Conservation (phyloP, 306 rosid species). For the Mimosa bimucronata region DNA sequence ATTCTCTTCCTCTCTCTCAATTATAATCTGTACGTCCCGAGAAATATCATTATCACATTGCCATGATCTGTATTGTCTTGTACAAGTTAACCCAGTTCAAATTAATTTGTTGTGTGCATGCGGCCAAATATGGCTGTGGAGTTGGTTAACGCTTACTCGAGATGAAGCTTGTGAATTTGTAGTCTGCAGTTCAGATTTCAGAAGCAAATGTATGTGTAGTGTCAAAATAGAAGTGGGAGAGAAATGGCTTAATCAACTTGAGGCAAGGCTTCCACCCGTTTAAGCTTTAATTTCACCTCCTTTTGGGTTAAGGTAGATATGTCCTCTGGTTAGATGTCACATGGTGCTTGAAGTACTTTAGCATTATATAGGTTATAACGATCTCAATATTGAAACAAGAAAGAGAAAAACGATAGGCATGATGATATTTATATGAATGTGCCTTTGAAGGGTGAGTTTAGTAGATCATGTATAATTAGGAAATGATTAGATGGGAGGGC, state of each 20-base stretch:
- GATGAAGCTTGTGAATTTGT: conserved; percentile 29
- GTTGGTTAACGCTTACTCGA: conserved; percentile 1
- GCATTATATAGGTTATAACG: neutral
- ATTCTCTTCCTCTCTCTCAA: neutral
- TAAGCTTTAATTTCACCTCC: conserved; percentile 32
- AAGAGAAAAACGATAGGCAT: conserved; percentile 33
- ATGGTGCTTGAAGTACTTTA: neutral
- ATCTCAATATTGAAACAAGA: conserved; percentile 24
- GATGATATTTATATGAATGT: neutral
- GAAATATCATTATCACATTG: neutral
- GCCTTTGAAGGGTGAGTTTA: neutral
- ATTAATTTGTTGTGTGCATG: neutral
- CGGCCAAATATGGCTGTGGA: neutral
- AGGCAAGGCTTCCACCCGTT: conserved; percentile 30
- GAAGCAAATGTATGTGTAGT: conserved; percentile 20
- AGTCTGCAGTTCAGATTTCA: conserved; percentile 33
- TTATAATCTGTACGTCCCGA: neutral
- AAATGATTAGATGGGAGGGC: conserved; percentile 32
- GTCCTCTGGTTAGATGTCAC: conserved; percentile 22
- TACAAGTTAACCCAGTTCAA: neutral
- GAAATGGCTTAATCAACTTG: neutral
- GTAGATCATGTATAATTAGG: conserved; percentile 26
- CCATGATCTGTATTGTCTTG: neutral
- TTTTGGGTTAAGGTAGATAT: conserved; percentile 25
- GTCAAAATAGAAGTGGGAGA: neutral